Conservation (phyloP, 371 early-diverging fungal species). For the Syncephalis plumigaleata region DNA sequence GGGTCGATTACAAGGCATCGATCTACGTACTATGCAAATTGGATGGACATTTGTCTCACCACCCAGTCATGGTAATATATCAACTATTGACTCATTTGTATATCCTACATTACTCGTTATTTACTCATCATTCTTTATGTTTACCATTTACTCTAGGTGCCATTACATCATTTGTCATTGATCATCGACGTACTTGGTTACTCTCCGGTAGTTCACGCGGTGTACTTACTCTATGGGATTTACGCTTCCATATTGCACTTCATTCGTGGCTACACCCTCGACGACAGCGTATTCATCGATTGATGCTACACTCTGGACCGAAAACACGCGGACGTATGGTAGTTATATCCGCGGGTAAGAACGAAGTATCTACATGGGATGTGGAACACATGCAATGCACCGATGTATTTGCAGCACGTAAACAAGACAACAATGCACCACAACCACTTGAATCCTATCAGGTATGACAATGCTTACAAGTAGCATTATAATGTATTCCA, state of each 20-base stretch:
- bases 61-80: conserved; percentile 23
- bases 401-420: conserved; percentile 42
- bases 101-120: too few relatives aligned
- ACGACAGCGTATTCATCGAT: conserved; percentile 39
- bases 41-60: conserved; percentile 43
- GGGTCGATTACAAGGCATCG: conserved; percentile 58
- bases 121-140: too few relatives aligned
- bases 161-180: conserved; percentile 51
- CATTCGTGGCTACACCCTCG: conserved; percentile 68
- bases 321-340: conserved; percentile 24
- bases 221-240: conserved; percentile 63
- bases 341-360: conserved; percentile 44
- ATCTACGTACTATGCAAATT: conserved; percentile 49
- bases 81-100: too few relatives aligned
- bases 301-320: conserved; percentile 29
- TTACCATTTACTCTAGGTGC: conserved; percentile 31
- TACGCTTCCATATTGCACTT: conserved; percentile 62
- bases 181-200: conserved; percentile 43
- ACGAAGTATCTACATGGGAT: conserved; percentile 78
- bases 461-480: too few relatives aligned
- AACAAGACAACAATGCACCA: conserved; percentile 29
- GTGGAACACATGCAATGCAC: conserved; percentile 49
- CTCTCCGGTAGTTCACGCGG: conserved; percentile 70
- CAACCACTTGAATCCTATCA: too few relatives aligned
- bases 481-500: too few relatives aligned